These are phyloP conservation scores for Nakazawaea sp. DNA, from an alignment of 805 yeast species.

Conservation along the genomic window DNA sequence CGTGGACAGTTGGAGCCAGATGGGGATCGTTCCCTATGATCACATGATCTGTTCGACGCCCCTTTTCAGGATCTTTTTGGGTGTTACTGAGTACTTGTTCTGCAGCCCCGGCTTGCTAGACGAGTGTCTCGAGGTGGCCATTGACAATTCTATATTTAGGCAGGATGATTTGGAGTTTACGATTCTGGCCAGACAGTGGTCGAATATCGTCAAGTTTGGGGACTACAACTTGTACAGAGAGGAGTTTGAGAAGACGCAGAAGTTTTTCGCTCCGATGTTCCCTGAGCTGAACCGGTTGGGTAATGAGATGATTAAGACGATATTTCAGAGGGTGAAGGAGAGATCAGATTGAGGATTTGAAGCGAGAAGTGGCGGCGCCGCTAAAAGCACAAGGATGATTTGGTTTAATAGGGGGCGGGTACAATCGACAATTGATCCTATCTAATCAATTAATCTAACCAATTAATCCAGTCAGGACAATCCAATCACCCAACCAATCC, in stretches of 20 bases:
- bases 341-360: too few relatives aligned
- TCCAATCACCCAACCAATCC: too few relatives aligned
- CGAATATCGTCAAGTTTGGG: slow-evolving; percentile 69
- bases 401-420: too few relatives aligned
- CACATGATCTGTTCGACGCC: slow-evolving; percentile 98
- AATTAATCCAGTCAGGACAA: too few relatives aligned
- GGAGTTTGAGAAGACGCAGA: slow-evolving; percentile 73
- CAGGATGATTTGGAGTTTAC: slow-evolving; percentile 91
- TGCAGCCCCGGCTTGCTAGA: slow-evolving; percentile 81
- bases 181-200: slow-evolving; percentile 86
- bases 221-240: slow-evolving; percentile 64
- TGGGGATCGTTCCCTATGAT: slow-evolving; percentile 87
- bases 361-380: too few relatives aligned
- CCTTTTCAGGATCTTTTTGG: slow-evolving; percentile 81
- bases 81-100: slow-evolving; percentile 89
- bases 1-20: slow-evolving; percentile 87
- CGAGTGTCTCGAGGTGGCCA: slow-evolving; percentile 67
- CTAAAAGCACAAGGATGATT: neutral
- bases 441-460: too few relatives aligned
- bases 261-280: slow-evolving; percentile 80
- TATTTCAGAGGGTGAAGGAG: slow-evolving; percentile 33
- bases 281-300: slow-evolving; percentile 86
- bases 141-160: slow-evolving; percentile 61
- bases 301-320: slow-evolving; percentile 88
- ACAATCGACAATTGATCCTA: too few relatives aligned